Evolutionary conservation across 768 basidiomycete species (phyloP).

Genomic region (Brasilioporus rufonigricans): DNA sequence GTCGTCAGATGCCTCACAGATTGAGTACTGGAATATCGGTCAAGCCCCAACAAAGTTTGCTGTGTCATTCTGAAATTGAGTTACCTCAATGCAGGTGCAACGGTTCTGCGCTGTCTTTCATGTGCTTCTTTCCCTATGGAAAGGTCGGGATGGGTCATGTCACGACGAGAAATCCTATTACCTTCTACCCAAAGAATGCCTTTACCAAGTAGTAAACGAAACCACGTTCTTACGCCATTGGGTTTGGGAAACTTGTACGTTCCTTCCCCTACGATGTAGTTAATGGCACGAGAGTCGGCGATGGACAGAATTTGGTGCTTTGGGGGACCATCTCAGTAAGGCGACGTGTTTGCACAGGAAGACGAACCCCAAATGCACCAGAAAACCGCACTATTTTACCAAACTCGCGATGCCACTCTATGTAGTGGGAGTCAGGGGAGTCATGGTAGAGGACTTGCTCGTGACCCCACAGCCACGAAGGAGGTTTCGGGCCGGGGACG

Average conservation of each 20-base stretch:
- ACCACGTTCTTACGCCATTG: constrained; percentile 61
- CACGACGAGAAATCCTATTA: constrained; percentile 16
- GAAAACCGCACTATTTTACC: constrained; percentile 55
- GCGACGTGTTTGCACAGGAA: constrained; percentile 3
- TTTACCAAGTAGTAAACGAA: constrained; percentile 56
- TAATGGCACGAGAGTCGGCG: constrained; percentile 51
- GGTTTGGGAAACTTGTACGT: constrained; percentile 63
- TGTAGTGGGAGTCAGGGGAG: constrained; percentile 50
- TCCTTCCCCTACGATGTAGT: constrained; percentile 52
- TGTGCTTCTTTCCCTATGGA: constrained; percentile 51
- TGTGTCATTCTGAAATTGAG: background rate
- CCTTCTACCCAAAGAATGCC: constrained; percentile 70
- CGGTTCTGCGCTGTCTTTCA: constrained; percentile 48
- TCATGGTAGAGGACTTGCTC: constrained; percentile 54
- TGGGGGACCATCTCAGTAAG: constrained; percentile 6
- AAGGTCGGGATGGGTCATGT: constrained; percentile 1
- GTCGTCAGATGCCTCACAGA: constrained; percentile 50
- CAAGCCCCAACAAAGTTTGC: background rate
- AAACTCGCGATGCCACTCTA: constrained; percentile 50
- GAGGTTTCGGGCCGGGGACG: constrained; percentile 50
- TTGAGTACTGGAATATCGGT: constrained; percentile 38
- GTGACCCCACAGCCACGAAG: constrained; percentile 59
- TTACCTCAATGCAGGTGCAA: constrained; percentile 61
- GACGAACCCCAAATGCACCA: constrained; percentile 53
- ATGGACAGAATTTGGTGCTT: constrained; percentile 60